Evolutionary conservation across 2,329 filamentous ascomycete genomes (phyloP), one percentile per base, ranked within the genome.

Genomic region (Cordyceps javanica): DNA sequence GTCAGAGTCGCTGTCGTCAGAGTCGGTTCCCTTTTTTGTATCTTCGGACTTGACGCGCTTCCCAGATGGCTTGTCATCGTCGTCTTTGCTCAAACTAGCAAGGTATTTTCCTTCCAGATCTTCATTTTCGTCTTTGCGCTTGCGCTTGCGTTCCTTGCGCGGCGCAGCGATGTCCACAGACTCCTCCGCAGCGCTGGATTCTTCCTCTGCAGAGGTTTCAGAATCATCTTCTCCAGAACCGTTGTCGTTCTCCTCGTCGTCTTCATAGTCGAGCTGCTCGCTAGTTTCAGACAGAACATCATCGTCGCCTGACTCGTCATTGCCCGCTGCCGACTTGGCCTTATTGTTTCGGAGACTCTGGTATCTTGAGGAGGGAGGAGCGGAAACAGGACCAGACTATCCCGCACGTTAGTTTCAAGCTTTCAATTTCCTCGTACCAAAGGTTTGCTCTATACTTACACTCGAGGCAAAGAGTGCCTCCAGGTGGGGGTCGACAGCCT

Each of bases 31-130:
- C 44, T 72, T 66, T 26, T 68, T 63, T 9, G 68, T 67, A 44
- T 67, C 66, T 7, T 67, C 68, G 5, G 68, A 69, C 62, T 81
- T 86, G 53, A 76, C 78, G 45, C 80, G 79, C 66, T 87, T 86
- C 38, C 74, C 77, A 54, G 75, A 68, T 57, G 80, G 76, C 69
- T 81, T 75, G 67, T 83, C 77, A 67, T 84, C 75, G 64, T 83
- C 80, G 66, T 86, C 72, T 67, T 84, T 72, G 64, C 77, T 80
- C 30, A 92, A 70, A 62, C 85, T 85, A 57, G 81, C 75, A 73
- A 93, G 75, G 65, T 92, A 91, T 52, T 81, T 82, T 58, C 78
- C 81, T 67, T 91, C 89, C 2, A 91, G 72, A 57, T 89, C 84
- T 25, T 90, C 86, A 59, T 87, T 81, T 11, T 87, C 82, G 32